Evolutionary conservation across 2,329 filamentous ascomycete species (phyloP).

Genomic region (Fusarium scirpi): DNA sequence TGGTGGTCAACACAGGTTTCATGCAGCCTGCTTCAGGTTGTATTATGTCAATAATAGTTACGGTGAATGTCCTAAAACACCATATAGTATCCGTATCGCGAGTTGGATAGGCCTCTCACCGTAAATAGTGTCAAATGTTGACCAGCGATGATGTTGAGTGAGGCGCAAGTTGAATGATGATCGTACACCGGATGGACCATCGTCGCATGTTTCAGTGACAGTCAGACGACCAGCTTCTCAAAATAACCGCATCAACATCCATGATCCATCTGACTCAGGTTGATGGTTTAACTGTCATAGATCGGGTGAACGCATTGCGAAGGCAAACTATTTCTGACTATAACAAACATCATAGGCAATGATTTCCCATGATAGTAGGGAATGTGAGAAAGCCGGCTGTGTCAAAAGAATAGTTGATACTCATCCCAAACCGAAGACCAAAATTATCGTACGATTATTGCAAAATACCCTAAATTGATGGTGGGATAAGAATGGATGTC

Average conservation of each 20-base stretch:
- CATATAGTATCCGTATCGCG: not conserved
- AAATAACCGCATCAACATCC: not conserved
- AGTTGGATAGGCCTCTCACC: not conserved
- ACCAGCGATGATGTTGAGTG: not conserved
- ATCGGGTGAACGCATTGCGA: not conserved
- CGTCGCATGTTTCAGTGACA: not conserved
- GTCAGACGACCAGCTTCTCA: not conserved
- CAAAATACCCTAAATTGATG: not conserved
- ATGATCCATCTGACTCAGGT: not conserved
- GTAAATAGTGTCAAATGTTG: not conserved
- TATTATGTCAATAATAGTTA: not conserved
- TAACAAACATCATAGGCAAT: not conserved
- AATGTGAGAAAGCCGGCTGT: not conserved
- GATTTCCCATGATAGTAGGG: not conserved
- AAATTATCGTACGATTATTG: slow-evolving; percentile 7
- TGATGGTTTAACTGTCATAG: not conserved
- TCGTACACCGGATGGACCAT: not conserved
- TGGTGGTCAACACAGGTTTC: not conserved
- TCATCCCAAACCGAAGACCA: not conserved
- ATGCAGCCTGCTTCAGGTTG: not conserved
- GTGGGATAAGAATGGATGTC: not conserved
- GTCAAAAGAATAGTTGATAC: slow-evolving; percentile 2
- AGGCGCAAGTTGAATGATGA: not conserved
- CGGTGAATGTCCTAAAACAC: not conserved
- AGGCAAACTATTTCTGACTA: not conserved